Evolutionary conservation across 176 grass and related monocot genomes (phyloP), one percentile per base, ranked within the genome.

Genomic region (Oryza officinalis): DNA sequence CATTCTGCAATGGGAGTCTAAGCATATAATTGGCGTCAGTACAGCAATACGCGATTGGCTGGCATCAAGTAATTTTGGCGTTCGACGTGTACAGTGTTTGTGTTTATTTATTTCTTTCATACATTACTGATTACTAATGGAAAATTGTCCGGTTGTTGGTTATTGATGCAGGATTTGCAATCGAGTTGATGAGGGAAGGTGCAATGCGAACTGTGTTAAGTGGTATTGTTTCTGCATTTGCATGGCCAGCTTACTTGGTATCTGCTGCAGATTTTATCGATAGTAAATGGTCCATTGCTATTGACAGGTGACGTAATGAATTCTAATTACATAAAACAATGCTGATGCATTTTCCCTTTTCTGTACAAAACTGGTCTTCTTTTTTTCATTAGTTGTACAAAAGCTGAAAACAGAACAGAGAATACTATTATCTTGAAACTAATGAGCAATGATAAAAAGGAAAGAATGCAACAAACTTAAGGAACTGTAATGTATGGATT

Each of bases 41-140:
- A 94, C 93, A 26, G 93, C 93, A 81, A 94, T 94, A 81, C 89
- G 94, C 67, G 93, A 99, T 88, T 99, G 94, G 94, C 84, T 99
- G 15, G 89, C 91, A 83, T 96, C 91, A 87, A 96, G 93, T 92
- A 94, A 90, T 80, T 75, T 68, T 80, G 11, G 31, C 44, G 25
- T 64, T 75, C 78, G 44, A 83, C 3, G n/a, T 26, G 30, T 49
- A 84, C 49, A 46, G 71, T 82, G 65, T 50, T n/a, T 27, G 13
- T 43, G 45, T 54, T 54, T 20, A 5, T 54, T 22, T 57, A 1
- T 22, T 69, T 60, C 4, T n/a, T 83, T 33, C 46, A 41, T 43
- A 11, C 6, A 15, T 14, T 72, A 54, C n/a, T 89, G 52, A 57
- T 57, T 57, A n/a, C 20, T 57, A n/a, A n/a, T 2, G 7, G 18